Base-by-base conservation (phyloP, 805 yeast genomes). In the Hanseniaspora occidentalis region DNA sequence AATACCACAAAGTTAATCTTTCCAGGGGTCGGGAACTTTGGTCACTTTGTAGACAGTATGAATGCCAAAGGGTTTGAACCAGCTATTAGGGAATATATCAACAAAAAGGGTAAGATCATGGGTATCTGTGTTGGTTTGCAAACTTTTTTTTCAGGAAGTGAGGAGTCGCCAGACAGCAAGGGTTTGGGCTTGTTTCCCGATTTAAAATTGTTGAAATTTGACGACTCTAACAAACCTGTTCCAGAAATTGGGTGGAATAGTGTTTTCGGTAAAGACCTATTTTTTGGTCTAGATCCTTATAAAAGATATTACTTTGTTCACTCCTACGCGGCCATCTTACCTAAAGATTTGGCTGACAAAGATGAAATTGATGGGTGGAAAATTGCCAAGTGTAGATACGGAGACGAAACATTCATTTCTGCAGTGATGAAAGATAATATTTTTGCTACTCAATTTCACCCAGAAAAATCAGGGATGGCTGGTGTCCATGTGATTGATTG, bases 121-220 rank as follows among this genome's bases (percentile, higher is more conserved):
- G 99, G 98, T 5, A 84, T 92, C 46, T 92, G 99, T 65, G 97
- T 92, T 34, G 99, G 99, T 6, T 66, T 92, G 42, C 99, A 92
- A 58, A 70, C 95, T 1, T 67, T 92, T 27, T 85, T 89, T 52
- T 60, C 61, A 14, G 75, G 77, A 2, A 81, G 94, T 38, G 82
- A 70, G 44, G 98, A 92, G 57, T 71, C 79, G 38, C 77, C 84
- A 13, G 65, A 58, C 13, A 68, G 71, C 22, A 47, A 56, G 14
- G 94, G 92, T n/a, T 63, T 82, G 34, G 77, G 79, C 0, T 60
- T 75, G 17, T 62, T 83, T 3, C 68, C 67, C 24, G 65, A 62
- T 23, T 60, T 73, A 33, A 61, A 62, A 7, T 64, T 94, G 46
- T 58, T 61, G 11, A 79, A 74, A 52, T 92, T 92, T 54, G 73